Evolutionary conservation across 441 rosid genomes (phyloP).

Genomic region (Gossypium gossypioides): DNA sequence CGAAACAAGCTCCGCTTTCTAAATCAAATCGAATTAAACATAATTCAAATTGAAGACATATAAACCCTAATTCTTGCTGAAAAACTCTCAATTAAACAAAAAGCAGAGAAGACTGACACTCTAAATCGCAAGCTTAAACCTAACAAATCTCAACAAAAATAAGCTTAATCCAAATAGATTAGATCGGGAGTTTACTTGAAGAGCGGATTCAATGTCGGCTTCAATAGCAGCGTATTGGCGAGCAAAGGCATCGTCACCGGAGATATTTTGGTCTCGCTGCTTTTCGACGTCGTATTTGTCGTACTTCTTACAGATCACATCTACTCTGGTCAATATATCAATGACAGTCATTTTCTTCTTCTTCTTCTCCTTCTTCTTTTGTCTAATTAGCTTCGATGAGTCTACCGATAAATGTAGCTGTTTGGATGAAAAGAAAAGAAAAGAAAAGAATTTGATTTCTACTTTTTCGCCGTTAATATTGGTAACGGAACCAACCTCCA

Average conservation of each 20-base stretch:
- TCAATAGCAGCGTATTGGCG: slow-evolving; percentile 61
- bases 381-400: background rate
- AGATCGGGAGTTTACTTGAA: slow-evolving; percentile 41
- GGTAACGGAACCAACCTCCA: background rate
- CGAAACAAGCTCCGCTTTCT: slow-evolving; percentile 78
- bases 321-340: slow-evolving; percentile 83
- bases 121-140: background rate
- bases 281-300: slow-evolving; percentile 87
- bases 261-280: slow-evolving; percentile 62
- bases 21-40: slow-evolving; percentile 9
- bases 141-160: background rate
- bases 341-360: slow-evolving; percentile 64
- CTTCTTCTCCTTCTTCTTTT: background rate
- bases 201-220: slow-evolving; percentile 64
- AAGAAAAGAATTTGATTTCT: background rate
- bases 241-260: slow-evolving; percentile 91
- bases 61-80: slow-evolving; percentile 7
- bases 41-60: background rate
- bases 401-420: background rate
- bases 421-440: background rate
- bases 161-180: slow-evolving; percentile 1
- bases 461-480: background rate
- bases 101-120: background rate
- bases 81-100: slow-evolving; percentile 4
- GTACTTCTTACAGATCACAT: slow-evolving; percentile 86